Percentiles rank a stretch among this genome's conserved stretches.
Conservation (phyloP, 495 filamentous ascomycete genomes). For the Xylaria venustula region DNA sequence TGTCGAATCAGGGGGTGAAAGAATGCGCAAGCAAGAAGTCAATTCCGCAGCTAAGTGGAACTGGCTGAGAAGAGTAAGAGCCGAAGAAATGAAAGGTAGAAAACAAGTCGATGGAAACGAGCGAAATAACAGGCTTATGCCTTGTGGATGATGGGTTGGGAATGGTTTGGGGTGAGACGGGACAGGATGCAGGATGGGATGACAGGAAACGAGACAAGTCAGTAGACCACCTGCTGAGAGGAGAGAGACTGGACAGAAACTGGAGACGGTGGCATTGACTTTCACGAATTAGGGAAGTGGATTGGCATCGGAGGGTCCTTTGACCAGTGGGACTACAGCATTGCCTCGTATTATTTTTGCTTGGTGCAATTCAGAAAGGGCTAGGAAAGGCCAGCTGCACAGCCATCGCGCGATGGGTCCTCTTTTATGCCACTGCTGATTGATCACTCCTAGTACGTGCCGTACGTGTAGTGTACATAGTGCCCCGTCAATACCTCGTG, state of each 20-base stretch:
- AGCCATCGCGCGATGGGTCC: background rate
- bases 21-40: background rate
- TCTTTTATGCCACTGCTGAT: background rate
- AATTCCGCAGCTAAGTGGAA: background rate
- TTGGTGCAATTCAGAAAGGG: background rate
- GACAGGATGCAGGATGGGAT: background rate
- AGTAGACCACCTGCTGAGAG: background rate
- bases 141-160: background rate
- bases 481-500: too few relatives aligned
- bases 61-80: background rate
- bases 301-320: background rate
- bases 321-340: constrained; percentile 5
- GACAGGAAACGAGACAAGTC: background rate
- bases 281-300: constrained; percentile 13
- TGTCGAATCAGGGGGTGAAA: background rate
- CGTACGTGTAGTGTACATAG: too few relatives aligned
- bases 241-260: background rate
- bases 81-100: background rate
- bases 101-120: constrained; percentile 14
- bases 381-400: too few relatives aligned
- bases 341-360: constrained; percentile 14
- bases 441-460: too few relatives aligned
- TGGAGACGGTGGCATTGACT: constrained; percentile 9
- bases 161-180: background rate
- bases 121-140: constrained; percentile 15